Evolutionary conservation across 1,284 basidiomycete genomes (phyloP), one percentile per base, ranked within the genome.

Genomic region (Fomes fomentarius): DNA sequence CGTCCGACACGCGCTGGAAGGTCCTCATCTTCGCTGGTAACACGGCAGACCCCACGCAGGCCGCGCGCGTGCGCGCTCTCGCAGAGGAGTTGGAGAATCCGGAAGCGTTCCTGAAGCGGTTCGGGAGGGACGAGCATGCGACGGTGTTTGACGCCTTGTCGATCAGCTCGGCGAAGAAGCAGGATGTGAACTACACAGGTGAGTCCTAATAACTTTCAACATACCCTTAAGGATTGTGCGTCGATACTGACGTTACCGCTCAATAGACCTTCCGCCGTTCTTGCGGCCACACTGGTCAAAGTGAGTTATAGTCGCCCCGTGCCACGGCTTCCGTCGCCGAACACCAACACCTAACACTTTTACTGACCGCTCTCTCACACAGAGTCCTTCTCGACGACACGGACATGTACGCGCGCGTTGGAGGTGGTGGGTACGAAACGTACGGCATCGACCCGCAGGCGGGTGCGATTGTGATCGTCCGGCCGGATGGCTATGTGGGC

Each of bases 401-500:
- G 10, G 71, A 75, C 47, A 60, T 67, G 43, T 68, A 68, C 2
- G 66, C 57, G 3, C 63, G 48, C 2, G 54, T 56, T 15, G 79
- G 77, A 11, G 76, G 77, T 8, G 63, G 62, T 14, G 72, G 69
- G 4, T 81, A 83, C 57, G 66, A 71, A 33, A 74, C 66, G 56
- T 83, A 78, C 58, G 89, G 88, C 0, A 76, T 90, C 34, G 71
- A 74, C 35, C 7, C 63, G 72, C n/a, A 67, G 71, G 30, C 17
- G 2, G 89, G 89, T 19, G 84, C 79, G 6, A 69, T 90, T 17
- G 81, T 89, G 17, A 74, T 87, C 21, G 81, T 90, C n/a, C 77
- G 89, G 22, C 89, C 89, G 2, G 89, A 92, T 62, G 89, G 88
- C 8, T 91, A 90, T 57, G 80, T 92, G 15, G 52, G 85, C 1